Evolutionary conservation across 2,329 filamentous ascomycete species (phyloP), one percentile per base, ranked within the genome.

Genomic region (Xylariaceae sp.): DNA sequence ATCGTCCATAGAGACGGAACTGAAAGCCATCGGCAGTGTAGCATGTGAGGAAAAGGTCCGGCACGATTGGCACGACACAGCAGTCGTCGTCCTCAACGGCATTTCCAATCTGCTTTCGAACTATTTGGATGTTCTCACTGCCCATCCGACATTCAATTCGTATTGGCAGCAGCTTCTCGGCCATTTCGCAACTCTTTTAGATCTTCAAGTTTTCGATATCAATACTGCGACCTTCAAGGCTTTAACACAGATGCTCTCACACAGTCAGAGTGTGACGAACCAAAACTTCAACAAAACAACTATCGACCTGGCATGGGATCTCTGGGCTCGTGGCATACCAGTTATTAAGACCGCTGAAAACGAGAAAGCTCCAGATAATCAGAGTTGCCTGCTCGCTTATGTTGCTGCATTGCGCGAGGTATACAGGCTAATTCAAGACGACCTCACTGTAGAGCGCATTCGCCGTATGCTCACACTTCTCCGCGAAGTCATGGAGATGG

Each of bases 381-480:
- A 96, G 70, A 87, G 87, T 58, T 92, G 90, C 9, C 82, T 93
- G n/a, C 77, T 90, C 35, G 89, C 92, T n/a, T 97, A 96, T 75
- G 83, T 94, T 1, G 82, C 86, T 18, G 82, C 88, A 1, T 82
- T 94, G 47, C 79, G 85, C 58, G 87, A 94, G 66, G 80, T 97
- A 1, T 96, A 96, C 69, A 82, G 85, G 0, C 81, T 97, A 4
- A 84, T 91, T 52, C 81, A 87, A 59, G 75, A 79, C 6, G 81
- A 84, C 13, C 76, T 96, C 17, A 81, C 82, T 8, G 76, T 83
- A 0, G 79, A 85, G 2, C 81, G 83, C 51, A 83, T 92, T 7
- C 77, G 80, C 47, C 81, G 80, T n/a, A 88, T 95, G 73, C 79
- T 96, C 1, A 77, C 77, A 2, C 83, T 96, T 51, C 77, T 97